These are phyloP conservation scores for Flaveria linearis DNA, from an alignment of 129 eudicot species.

Conservation along the genomic window DNA sequence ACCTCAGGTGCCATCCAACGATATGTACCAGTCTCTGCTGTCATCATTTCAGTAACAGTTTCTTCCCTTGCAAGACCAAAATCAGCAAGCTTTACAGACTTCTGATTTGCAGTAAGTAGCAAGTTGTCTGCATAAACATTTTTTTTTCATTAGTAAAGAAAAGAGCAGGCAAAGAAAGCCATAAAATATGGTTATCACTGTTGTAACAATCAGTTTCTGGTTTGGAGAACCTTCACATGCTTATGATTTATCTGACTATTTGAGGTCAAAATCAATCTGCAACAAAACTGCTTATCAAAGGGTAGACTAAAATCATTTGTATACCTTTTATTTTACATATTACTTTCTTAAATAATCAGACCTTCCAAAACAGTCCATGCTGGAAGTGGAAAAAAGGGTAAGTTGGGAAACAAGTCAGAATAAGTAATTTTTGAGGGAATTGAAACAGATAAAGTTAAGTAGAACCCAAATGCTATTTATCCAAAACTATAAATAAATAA, in stretches of 20 bases:
- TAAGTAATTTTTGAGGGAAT: background rate
- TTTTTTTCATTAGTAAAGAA: conserved; percentile 12
- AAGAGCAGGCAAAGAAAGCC: background rate
- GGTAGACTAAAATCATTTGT: conserved; percentile 1
- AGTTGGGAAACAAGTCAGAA: background rate
- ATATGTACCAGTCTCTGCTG: conserved; percentile 96
- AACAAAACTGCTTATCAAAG: background rate
- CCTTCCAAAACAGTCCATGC: background rate
- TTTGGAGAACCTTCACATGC: background rate
- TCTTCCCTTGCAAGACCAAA: conserved; percentile 99
- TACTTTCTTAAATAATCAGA: no score
- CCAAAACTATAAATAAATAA: background rate
- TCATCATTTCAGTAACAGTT: conserved; percentile 97
- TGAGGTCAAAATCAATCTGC: background rate
- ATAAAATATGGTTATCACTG: conserved; percentile 9
- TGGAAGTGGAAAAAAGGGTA: background rate
- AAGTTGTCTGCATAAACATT: conserved; percentile 69
- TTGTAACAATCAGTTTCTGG: background rate
- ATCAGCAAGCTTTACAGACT: conserved; percentile 97
- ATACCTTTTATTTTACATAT: background rate
- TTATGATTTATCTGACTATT: conserved; percentile 3
- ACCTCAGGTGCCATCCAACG: conserved; percentile 99
- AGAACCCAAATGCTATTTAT: background rate
- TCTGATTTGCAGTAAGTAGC: conserved; percentile 87
- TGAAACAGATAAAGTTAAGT: background rate